phyloP scores from a whole-genome alignment of 2,329 filamentous ascomycete species.

The Talaromyces sp. region DNA sequence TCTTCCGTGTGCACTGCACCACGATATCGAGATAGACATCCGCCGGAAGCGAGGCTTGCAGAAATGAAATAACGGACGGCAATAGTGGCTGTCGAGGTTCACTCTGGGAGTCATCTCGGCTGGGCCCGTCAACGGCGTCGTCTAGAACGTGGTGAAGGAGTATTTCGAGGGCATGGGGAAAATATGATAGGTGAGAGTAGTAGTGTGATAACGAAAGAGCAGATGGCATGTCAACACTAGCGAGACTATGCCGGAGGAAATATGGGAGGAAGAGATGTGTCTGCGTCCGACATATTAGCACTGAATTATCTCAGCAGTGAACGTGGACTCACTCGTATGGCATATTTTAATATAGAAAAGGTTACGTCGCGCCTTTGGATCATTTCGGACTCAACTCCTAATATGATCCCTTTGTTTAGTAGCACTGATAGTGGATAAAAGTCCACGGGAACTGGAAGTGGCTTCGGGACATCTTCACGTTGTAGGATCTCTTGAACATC shows the following conservation, averaged over 20 bases:
- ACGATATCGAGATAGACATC: constrained; percentile 84
- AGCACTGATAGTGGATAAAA: constrained; percentile 91
- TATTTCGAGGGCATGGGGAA: constrained; percentile 87
- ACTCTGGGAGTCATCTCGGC: constrained; percentile 28
- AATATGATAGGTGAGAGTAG: constrained; percentile 84
- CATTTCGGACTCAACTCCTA: constrained; percentile 88
- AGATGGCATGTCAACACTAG: constrained; percentile 70
- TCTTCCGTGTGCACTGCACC: constrained; percentile 95
- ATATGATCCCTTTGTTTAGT: constrained; percentile 81
- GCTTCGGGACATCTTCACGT: constrained; percentile 67
- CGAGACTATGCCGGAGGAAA: constrained; percentile 73
- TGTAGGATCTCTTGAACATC: constrained; percentile 80
- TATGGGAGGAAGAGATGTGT: constrained; percentile 92
- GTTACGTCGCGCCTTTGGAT: constrained; percentile 88
- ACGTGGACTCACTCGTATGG: constrained; percentile 66
- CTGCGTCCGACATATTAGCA: constrained; percentile 43
- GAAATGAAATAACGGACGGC: constrained; percentile 58
- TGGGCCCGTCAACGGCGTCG: constrained; percentile 74
- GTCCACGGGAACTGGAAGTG: constrained; percentile 78
- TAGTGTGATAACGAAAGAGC: constrained; percentile 78
- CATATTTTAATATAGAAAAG: constrained; percentile 85
- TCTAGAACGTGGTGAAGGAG: constrained; percentile 90
- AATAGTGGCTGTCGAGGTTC: constrained; percentile 35
- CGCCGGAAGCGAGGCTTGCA: constrained; percentile 65
- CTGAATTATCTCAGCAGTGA: neutral